phyloP scores from a whole-genome alignment of 192 early-diverging fungal species.

The Rhizophagus prolifer region DNA sequence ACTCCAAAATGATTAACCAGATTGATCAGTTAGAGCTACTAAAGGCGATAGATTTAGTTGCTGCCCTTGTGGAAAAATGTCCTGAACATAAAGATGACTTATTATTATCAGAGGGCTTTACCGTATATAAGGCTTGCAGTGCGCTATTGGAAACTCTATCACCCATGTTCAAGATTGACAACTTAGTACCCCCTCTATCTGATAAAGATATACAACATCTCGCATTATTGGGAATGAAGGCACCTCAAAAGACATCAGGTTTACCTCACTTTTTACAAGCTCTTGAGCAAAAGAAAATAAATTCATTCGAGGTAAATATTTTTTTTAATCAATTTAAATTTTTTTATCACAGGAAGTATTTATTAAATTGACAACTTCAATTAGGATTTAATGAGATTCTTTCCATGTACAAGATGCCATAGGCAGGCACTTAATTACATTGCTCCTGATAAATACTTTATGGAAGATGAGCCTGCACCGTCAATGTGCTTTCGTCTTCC shows the following conservation, averaged over 20 bases:
- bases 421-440: background rate
- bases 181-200: background rate
- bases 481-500: constrained; percentile 2
- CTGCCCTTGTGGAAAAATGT: constrained; percentile 1
- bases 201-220: background rate
- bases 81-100: background rate
- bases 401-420: constrained; percentile 6
- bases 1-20: background rate
- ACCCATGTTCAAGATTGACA: background rate
- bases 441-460: constrained; percentile 6
- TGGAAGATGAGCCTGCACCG: background rate
- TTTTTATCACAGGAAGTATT: background rate
- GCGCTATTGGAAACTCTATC: background rate
- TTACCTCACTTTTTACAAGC: background rate
- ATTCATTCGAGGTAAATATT: background rate
- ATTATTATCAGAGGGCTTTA: background rate
- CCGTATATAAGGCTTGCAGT: constrained; percentile 7
- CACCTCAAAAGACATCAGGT: background rate
- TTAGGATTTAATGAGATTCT: constrained; percentile 17
- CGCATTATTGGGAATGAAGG: background rate
- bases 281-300: background rate
- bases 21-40: background rate
- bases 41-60: background rate
- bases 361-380: background rate
- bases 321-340: background rate